phyloP scores from a whole-genome alignment of 768 basidiomycete species.

The Rhodotorula graminis region DNA sequence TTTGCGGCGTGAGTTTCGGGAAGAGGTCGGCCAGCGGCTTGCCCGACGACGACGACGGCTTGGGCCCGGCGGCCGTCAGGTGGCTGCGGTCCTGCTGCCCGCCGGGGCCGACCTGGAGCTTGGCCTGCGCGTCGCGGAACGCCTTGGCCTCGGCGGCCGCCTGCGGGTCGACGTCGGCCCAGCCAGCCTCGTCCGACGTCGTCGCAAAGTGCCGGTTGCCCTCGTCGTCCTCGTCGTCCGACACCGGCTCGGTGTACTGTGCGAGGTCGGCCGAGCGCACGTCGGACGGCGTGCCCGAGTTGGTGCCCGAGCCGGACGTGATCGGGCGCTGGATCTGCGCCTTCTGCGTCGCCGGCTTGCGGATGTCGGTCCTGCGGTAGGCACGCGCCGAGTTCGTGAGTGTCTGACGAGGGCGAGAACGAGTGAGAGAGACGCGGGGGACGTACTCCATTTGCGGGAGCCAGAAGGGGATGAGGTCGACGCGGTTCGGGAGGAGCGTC shows the following conservation, averaged over 20 bases:
- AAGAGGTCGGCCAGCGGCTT: conserved; percentile 49
- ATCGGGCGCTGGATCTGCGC: conserved; percentile 44
- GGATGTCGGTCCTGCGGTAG: conserved; percentile 62
- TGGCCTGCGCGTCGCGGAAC: conserved; percentile 65
- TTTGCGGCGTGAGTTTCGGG: conserved; percentile 59
- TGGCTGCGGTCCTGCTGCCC: conserved; percentile 2
- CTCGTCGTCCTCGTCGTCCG: conserved; percentile 91
- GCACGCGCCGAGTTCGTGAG: background rate
- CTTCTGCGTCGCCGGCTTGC: conserved; percentile 76
- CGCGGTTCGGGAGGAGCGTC: conserved; percentile 81
- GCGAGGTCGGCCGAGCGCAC: conserved; percentile 36
- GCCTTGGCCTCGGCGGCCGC: conserved; percentile 75
- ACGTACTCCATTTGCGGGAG: conserved; percentile 83
- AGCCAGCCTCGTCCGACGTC: conserved; percentile 73
- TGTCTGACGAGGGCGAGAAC: background rate
- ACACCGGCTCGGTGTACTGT: conserved; percentile 78
- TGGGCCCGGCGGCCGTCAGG: conserved; percentile 5
- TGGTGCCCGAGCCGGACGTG: conserved; percentile 45
- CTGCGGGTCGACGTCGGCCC: conserved; percentile 64
- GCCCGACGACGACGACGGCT: background rate
- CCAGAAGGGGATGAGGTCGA: conserved; percentile 98
- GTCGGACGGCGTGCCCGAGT: conserved; percentile 51
- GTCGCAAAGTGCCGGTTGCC: conserved; percentile 54
- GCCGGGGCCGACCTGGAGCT: conserved; percentile 39
- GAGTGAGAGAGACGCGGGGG: fast-evolving